These are phyloP conservation scores for Acacia acuminata DNA, from an alignment of 306 rosid genomes.

Conservation along the genomic window DNA sequence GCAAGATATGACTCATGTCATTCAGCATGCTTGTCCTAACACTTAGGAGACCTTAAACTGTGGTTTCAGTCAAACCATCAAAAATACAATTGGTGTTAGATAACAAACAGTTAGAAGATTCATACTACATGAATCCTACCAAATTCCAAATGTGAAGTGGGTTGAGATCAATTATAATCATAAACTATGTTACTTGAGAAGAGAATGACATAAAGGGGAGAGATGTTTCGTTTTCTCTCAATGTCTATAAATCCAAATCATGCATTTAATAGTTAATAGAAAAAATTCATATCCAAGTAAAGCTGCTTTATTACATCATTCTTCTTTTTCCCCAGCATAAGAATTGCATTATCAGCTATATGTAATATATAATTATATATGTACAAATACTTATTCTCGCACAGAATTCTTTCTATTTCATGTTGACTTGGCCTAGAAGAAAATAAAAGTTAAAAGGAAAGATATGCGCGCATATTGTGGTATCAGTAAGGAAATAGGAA, in stretches of 20 bases:
- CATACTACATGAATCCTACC: conserved; percentile 41
- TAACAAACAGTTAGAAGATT: conserved; percentile 39
- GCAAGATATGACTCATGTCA: conserved; percentile 28
- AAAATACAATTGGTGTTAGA: conserved; percentile 34
- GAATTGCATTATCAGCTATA: not conserved
- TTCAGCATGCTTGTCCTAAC: conserved; percentile 47
- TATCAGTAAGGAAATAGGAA: not conserved
- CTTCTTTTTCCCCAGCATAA: not conserved
- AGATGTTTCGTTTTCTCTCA: not conserved
- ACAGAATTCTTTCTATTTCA: not conserved
- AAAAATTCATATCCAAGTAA: not conserved
- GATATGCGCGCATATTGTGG: not conserved
- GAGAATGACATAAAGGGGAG: not conserved
- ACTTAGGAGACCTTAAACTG: not conserved
- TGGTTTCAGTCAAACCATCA: conserved; percentile 6
- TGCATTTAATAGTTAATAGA: not conserved
- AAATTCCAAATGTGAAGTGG: not conserved
- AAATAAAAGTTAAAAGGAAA: not conserved
- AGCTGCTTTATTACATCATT: not conserved
- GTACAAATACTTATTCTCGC: not conserved
- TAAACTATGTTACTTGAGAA: not conserved
- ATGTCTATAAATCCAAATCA: not conserved
- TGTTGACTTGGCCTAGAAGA: not conserved
- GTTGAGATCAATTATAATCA: not conserved
- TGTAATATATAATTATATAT: not conserved